Conservation (phyloP, 2,329 filamentous ascomycete species). For the Phialophora tarda region DNA sequence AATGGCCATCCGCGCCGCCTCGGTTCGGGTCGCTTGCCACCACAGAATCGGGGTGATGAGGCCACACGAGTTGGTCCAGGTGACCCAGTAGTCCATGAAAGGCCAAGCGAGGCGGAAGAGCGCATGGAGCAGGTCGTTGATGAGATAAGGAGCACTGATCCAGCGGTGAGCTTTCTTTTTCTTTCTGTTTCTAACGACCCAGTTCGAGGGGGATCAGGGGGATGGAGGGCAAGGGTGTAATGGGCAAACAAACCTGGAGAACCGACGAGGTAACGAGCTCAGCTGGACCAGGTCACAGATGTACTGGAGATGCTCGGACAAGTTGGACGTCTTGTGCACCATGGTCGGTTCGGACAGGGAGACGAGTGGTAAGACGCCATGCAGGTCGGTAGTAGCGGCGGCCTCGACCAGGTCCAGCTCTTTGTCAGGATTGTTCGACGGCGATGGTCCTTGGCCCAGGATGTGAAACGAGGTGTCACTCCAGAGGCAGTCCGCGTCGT, state of each 20-base stretch:
- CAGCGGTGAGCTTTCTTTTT: neutral
- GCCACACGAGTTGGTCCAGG: neutral
- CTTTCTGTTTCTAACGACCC: no score
- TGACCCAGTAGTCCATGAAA: neutral
- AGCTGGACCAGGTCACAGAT: neutral
- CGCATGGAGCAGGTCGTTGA: neutral
- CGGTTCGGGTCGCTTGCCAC: neutral
- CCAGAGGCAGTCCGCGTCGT: neutral
- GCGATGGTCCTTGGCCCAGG: no score
- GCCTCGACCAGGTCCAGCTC: neutral
- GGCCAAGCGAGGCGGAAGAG: neutral
- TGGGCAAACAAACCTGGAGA: neutral
- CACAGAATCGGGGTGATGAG: neutral
- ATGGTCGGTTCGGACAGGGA: neutral
- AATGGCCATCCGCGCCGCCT: neutral
- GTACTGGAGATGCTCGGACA: neutral
- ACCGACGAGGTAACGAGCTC: neutral
- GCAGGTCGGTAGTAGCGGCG: no score
- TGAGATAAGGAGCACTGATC: neutral
- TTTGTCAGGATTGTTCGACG: neutral
- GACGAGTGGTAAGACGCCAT: neutral
- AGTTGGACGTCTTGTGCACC: neutral
- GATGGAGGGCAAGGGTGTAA: no score
- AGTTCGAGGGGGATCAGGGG: no score
- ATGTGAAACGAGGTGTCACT: neutral